A percentile compares a stretch with the other conserved stretches of the same genome.
Conservation (phyloP, 768 basidiomycete species). For the Russula olivacea region DNA sequence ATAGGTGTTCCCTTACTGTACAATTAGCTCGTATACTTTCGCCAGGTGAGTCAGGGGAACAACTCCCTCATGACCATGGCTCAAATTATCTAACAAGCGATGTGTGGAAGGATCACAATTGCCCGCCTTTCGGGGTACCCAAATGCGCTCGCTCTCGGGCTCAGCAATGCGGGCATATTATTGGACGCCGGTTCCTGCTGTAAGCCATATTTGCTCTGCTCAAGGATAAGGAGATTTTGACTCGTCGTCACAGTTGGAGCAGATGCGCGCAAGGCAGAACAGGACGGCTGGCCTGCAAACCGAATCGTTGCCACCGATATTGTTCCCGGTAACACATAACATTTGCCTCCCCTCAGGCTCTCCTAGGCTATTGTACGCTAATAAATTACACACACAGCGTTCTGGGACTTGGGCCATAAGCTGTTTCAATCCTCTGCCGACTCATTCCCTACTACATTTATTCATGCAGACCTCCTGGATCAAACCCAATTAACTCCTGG, state of each 20-base stretch:
- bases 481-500: neutral
- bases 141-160: slow-evolving; percentile 34
- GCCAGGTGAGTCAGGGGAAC: slow-evolving; percentile 20
- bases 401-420: slow-evolving; percentile 57
- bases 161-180: slow-evolving; percentile 34
- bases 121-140: slow-evolving; percentile 29
- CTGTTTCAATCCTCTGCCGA: slow-evolving; percentile 49
- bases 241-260: slow-evolving; percentile 33
- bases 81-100: neutral
- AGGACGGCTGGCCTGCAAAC: slow-evolving; percentile 40
- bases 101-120: slow-evolving; percentile 26
- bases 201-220: slow-evolving; percentile 27
- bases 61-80: neutral
- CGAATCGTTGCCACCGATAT: slow-evolving; percentile 40
- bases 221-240: neutral
- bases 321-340: slow-evolving; percentile 29
- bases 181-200: slow-evolving; percentile 45
- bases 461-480: slow-evolving; percentile 50
- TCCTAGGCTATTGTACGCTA: neutral
- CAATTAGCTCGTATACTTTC: slow-evolving; percentile 31
- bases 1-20: slow-evolving; percentile 32
- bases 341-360: too few relatives aligned
- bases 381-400: slow-evolving; percentile 34
- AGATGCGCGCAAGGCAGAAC: slow-evolving; percentile 37
- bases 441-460: slow-evolving; percentile 49